Conservation (phyloP, 306 rosid species). For the Crotalaria pallida region DNA sequence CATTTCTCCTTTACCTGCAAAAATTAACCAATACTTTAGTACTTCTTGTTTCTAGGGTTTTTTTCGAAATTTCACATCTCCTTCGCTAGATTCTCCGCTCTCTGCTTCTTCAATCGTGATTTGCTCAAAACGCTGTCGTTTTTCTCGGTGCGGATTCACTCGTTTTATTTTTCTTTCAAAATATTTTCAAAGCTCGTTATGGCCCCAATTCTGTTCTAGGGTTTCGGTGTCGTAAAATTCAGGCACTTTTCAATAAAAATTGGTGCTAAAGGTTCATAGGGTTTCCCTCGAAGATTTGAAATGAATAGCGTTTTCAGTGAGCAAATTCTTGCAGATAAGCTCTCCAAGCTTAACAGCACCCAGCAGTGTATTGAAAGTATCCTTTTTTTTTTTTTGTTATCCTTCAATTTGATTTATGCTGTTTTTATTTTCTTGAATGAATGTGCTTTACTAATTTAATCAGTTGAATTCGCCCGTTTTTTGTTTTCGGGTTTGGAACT, state of each 20-base stretch:
- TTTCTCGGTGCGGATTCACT: not conserved
- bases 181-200: not conserved
- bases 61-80: no score
- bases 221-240: slow-evolving; percentile 1
- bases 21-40: no score
- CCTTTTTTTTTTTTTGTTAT: slow-evolving; percentile 33
- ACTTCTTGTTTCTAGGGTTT: no score
- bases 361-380: slow-evolving; percentile 89
- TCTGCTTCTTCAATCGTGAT: not conserved
- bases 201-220: slow-evolving; percentile 10
- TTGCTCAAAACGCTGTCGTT: not conserved
- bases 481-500: no score
- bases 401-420: not conserved
- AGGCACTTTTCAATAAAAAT: not conserved
- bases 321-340: slow-evolving; percentile 78
- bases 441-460: not conserved
- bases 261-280: slow-evolving; percentile 10
- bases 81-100: not conserved
- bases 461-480: no score
- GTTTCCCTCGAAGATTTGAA: slow-evolving; percentile 29
- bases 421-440: not conserved
- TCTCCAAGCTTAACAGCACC: slow-evolving; percentile 82
- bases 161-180: not conserved
- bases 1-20: no score
- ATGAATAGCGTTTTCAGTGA: slow-evolving; percentile 78